Conservation (phyloP, 2,329 filamentous ascomycete species). For the Sclerotinia borealis region DNA sequence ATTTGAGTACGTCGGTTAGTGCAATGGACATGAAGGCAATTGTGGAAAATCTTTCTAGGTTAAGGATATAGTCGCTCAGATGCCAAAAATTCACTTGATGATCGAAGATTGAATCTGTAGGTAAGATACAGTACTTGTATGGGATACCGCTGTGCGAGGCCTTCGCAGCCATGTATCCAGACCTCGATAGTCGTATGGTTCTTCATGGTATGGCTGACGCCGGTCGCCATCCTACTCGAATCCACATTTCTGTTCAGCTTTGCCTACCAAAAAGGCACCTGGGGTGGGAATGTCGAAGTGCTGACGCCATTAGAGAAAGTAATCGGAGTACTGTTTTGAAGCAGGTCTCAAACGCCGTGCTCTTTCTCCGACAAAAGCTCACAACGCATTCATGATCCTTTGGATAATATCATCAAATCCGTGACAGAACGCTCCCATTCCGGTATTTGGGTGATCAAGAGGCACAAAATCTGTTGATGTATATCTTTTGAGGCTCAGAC, state of each 20-base stretch:
- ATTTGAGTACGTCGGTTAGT: not conserved
- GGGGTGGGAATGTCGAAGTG: not conserved
- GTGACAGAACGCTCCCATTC: not conserved
- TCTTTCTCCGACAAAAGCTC: not conserved
- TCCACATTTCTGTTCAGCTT: not conserved
- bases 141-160: slow-evolving; percentile 34
- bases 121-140: not conserved
- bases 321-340: not conserved
- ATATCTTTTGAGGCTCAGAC: not conserved
- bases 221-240: slow-evolving; percentile 15
- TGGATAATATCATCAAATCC: not conserved
- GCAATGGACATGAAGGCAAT: not conserved
- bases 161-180: slow-evolving; percentile 41
- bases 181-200: slow-evolving; percentile 38
- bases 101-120: not conserved
- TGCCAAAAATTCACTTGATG: not conserved
- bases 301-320: not conserved
- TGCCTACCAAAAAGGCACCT: not conserved
- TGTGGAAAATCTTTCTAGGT: not conserved
- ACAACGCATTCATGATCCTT: not conserved
- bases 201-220: slow-evolving; percentile 28
- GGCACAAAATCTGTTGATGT: not conserved
- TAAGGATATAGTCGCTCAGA: not conserved
- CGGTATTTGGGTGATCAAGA: not conserved
- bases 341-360: not conserved